Base-by-base conservation (phyloP, 176 grass and related monocot genomes). In the Triticum dicoccoides region DNA sequence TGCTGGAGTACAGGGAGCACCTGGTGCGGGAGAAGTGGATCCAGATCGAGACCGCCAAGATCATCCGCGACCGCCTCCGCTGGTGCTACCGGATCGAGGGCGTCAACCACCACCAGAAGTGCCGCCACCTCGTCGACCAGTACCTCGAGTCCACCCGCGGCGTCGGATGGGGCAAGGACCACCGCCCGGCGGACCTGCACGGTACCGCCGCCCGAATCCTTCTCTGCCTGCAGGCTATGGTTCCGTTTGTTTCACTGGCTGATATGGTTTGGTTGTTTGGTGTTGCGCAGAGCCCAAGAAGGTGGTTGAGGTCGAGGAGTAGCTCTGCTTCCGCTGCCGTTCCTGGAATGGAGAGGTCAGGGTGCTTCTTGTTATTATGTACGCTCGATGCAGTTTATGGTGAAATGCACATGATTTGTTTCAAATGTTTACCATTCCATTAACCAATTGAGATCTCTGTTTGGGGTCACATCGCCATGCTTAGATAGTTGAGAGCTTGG, bases 11-110 rank as follows among this genome's bases (percentile, higher is more conserved):
- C 77, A 73, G 97, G 82, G 97, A 98, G 85, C 80, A 99, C 82
- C 89, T 99, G 76, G 97, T 99, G 82, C 79, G 97, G 84, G 97
- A 99, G 94, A 99, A 99, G 74, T 99, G 94, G 92, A 99, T 99
- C 90, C 94, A 99, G 90, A 99, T 99, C 90, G 97, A 99, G 80
- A 99, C 94, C 21, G 97, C 97, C 59, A 99, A 99, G 97, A 99
- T 99, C 85, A 89, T 99, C 81, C 87, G 97, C 61, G 97, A 99
- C 29, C 91, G 93, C 82, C 90, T 99, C 52, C 89, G 89, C 69
- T 98, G 96, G 96, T 98, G 96, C 91, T 98, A 98, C 82, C 91
- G 96, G 47, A 83, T 98, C 59, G 96, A 98, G 85, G 96, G 96
- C 69, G 32, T 98, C 75, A 98, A 96, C 86, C 96, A 98, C 83